Conservation (phyloP, 805 yeast species). For the Ogataea dorogensis region DNA sequence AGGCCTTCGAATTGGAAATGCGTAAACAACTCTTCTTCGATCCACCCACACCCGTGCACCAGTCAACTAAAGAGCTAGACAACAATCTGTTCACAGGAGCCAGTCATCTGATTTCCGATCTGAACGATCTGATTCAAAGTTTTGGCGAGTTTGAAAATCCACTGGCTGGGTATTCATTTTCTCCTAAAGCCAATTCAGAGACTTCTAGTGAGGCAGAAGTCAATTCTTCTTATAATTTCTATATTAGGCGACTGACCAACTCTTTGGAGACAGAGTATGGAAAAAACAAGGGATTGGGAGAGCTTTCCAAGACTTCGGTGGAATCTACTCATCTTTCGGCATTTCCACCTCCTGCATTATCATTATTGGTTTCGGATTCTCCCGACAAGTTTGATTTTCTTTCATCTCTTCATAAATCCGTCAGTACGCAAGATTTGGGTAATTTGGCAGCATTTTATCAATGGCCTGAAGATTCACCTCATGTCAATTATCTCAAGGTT, state of each 20-base stretch:
- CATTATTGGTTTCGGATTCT: conserved; percentile 14
- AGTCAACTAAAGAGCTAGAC: conserved; percentile 29
- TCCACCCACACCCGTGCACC: conserved; percentile 16
- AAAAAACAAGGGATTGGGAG: background rate
- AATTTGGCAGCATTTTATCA: conserved; percentile 32
- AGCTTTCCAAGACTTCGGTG: background rate
- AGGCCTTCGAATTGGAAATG: conserved; percentile 14
- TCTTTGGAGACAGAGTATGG: conserved; percentile 7
- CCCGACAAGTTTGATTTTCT: conserved; percentile 29
- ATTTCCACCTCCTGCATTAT: conserved; percentile 26
- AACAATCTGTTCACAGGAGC: conserved; percentile 35
- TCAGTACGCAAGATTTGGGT: conserved; percentile 26
- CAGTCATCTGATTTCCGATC: conserved; percentile 34
- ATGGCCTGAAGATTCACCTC: conserved; percentile 32
- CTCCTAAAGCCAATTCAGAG: background rate
- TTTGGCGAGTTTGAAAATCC: conserved; percentile 29
- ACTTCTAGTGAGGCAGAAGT: conserved; percentile 5
- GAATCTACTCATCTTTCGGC: conserved; percentile 14
- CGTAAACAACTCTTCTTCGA: conserved; percentile 15
- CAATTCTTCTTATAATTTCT: conserved; percentile 9
- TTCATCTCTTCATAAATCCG: conserved; percentile 29
- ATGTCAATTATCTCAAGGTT: conserved; percentile 33
- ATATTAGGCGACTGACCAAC: conserved; percentile 7
- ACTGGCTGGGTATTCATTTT: conserved; percentile 1
- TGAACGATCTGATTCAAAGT: conserved; percentile 34